Conservation (phyloP, 2,329 filamentous ascomycete genomes). For the Cladosporium sp. region DNA sequence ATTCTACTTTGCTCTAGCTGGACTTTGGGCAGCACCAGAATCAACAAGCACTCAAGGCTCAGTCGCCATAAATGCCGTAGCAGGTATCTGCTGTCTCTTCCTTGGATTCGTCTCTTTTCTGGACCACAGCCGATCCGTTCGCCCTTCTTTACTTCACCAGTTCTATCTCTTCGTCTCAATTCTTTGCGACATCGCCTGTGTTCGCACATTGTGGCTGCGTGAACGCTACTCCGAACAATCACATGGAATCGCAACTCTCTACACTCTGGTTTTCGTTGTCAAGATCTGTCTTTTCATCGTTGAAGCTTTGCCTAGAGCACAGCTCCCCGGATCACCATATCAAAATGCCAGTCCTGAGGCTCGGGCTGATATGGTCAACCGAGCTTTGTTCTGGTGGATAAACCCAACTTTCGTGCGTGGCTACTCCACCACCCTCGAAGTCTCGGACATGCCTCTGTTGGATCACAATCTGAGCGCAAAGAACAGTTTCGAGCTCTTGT, state of each 20-base stretch:
- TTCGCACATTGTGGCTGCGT: constrained; percentile 24
- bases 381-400: constrained; percentile 35
- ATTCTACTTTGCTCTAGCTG: constrained; percentile 2
- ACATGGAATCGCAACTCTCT: constrained; percentile 31
- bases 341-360: constrained; percentile 16
- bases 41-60: constrained; percentile 33
- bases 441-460: constrained; percentile 22
- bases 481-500: constrained; percentile 3
- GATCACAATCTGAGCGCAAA: constrained; percentile 17
- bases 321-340: constrained; percentile 37
- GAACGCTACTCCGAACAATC: constrained; percentile 23
- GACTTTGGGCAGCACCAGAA: constrained; percentile 6
- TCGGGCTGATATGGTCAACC: constrained; percentile 23
- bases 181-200: constrained; percentile 12
- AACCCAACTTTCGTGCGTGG: constrained; percentile 30
- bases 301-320: constrained; percentile 43
- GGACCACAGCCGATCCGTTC: constrained; percentile 12
- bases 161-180: constrained; percentile 14
- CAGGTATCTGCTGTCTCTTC: constrained; percentile 40
- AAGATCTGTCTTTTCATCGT: constrained; percentile 36
- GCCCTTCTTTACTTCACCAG: constrained; percentile 13
- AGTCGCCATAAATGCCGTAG: constrained; percentile 38
- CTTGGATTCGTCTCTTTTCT: constrained; percentile 33
- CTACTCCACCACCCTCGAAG: constrained; percentile 21
- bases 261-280: constrained; percentile 32